Base-by-base conservation (phyloP, 2,329 filamentous ascomycete species). In the Fusarium sp. region DNA sequence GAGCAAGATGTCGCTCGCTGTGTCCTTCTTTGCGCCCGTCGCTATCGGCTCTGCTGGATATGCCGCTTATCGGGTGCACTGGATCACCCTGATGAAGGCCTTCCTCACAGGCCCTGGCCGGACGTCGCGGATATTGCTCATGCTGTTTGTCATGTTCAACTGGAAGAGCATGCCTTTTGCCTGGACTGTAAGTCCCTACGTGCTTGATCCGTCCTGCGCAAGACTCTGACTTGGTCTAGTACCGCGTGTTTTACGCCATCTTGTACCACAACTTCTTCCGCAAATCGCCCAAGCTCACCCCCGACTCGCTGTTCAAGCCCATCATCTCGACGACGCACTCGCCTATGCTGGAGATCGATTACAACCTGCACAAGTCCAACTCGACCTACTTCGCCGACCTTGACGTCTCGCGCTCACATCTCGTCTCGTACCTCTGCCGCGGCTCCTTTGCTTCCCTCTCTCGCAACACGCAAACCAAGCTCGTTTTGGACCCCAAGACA, bases 351-450 rank as follows among this genome's bases (percentile, higher is more conserved):
- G 94, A 97, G 81, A 94, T 91, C 75, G 95, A 97, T 82, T 94
- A 94, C 83, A 95, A 96, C 82, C 77, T 94, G 44, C 92, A 95
- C 86, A 94, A 95, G 79, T 91, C 90, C 66, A 94, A 94, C 83
- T 90, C 88, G 73, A 97, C 94, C 31, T 97, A 97, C 84, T 97
- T 97, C 78, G 85, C 90, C 71, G 94, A 97, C 80, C 89, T 97
- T 71, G 94, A 97, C 80, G 88, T 95, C 64, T 90, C 92, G 40
- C 92, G 96, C 60, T 92, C 92, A 1, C 93, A 97, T 70, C 88
- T 96, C 9, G 89, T 97, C 56, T 91, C 90, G 51, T 89, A 90
- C 70, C 82, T 95, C 3, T 83, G 91, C 56, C 87, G 86, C 18
- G 85, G 87, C 0, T 90, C 89, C 2, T 84, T 92, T 75, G 81